These are phyloP conservation scores for Yamagishiella unicocca DNA, from an alignment of 139 green algal genomes.

Conservation along the genomic window DNA sequence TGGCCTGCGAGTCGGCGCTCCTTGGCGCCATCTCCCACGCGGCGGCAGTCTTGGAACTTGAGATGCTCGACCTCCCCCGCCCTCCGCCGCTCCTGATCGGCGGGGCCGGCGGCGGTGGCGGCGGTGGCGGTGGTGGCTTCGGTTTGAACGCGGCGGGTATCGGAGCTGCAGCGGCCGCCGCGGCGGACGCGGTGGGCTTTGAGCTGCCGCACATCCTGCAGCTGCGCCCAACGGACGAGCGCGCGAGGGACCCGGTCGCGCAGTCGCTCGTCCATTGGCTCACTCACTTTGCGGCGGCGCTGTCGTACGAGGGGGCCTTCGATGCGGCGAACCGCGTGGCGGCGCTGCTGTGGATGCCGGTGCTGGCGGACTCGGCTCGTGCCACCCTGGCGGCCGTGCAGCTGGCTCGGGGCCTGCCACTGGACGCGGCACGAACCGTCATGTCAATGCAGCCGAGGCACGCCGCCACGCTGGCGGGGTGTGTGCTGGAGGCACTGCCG, in stretches of 20 bases:
- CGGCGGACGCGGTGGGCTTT: too few relatives aligned
- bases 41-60: constrained; percentile 1
- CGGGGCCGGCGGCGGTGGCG: not conserved
- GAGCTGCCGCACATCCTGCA: not conserved
- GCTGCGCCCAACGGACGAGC: not conserved
- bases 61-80: constrained; percentile 4
- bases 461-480: not conserved
- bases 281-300: not conserved
- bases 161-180: not conserved
- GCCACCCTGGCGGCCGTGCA: constrained; percentile 8
- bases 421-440: not conserved
- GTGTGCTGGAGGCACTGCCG: not conserved
- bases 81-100: not conserved
- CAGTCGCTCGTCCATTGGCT: constrained; percentile 38
- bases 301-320: constrained; percentile 9
- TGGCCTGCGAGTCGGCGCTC: not conserved
- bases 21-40: not conserved
- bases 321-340: not conserved
- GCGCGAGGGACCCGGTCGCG: not conserved
- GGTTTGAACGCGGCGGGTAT: not conserved
- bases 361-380: not conserved
- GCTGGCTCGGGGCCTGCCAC: not conserved
- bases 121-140: not conserved
- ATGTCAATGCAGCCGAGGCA: not conserved
- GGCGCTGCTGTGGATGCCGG: constrained; percentile 17